phyloP scores from a whole-genome alignment of 2,329 filamentous ascomycete genomes.

The Lachnellula cervina region DNA sequence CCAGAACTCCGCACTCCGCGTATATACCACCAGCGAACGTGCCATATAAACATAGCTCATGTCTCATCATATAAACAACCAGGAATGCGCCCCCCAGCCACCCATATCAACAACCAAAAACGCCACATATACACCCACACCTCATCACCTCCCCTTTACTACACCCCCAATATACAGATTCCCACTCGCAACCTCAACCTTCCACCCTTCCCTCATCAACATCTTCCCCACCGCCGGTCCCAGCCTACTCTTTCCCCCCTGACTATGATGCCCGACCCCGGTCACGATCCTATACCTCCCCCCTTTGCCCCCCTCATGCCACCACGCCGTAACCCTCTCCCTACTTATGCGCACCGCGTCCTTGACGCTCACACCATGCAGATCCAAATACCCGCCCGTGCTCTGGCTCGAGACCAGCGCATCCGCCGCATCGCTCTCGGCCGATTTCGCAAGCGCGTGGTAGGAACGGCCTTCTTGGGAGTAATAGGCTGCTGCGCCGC shows the following conservation, averaged over 20 bases:
- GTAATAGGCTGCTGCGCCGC: conserved; percentile 73
- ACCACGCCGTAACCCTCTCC: conserved; percentile 67
- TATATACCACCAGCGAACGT: neutral
- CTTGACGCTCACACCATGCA: conserved; percentile 77
- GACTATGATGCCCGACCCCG: conserved; percentile 73
- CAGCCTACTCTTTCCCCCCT: conserved; percentile 68
- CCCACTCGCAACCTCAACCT: conserved; percentile 66
- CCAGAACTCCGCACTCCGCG: neutral
- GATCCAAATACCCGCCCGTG: conserved; percentile 56
- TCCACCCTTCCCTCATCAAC: conserved; percentile 78
- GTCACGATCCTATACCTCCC: conserved; percentile 70
- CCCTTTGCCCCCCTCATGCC: conserved; percentile 53
- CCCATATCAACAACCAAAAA: too few species aligned
- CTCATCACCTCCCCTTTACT: conserved; percentile 14
- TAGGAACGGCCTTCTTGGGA: conserved; percentile 64
- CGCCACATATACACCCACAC: neutral
- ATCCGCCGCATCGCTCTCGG: conserved; percentile 65
- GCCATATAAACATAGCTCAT: neutral
- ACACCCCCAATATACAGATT: conserved; percentile 64
- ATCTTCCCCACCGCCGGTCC: conserved; percentile 75
- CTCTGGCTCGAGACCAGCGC: conserved; percentile 65
- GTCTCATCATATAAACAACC: neutral
- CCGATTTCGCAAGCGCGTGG: conserved; percentile 49
- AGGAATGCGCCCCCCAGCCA: neutral
- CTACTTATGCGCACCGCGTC: conserved; percentile 77